Evolutionary conservation across 176 grass and related monocot genomes (phyloP).

Genomic region (Saccharum officinarum): DNA sequence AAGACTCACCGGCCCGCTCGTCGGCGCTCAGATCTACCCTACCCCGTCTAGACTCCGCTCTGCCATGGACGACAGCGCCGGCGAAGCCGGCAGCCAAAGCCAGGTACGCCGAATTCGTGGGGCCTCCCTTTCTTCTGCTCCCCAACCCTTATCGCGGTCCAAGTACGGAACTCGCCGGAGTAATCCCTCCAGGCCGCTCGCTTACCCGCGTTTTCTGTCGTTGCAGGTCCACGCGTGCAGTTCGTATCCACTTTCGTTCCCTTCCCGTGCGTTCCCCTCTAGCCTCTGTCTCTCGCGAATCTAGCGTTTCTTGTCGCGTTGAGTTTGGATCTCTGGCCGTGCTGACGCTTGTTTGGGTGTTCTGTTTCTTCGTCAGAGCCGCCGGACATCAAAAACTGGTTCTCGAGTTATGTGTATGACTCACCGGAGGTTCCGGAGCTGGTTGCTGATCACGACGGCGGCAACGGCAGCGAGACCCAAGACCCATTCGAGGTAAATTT

Average conservation of each 20-base stretch:
- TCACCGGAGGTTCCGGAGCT: slow-evolving; percentile 40
- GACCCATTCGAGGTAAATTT: slow-evolving; percentile 50
- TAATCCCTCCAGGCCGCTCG: neutral
- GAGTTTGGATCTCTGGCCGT: neutral
- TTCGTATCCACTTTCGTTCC: slow-evolving; percentile 47
- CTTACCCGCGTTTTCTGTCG: slow-evolving; percentile 14
- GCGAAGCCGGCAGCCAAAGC: neutral
- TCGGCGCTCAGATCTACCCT: neutral
- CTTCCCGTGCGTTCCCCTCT: slow-evolving; percentile 56
- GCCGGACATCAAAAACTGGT: slow-evolving; percentile 85
- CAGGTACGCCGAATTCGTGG: slow-evolving; percentile 17
- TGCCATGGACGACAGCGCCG: slow-evolving; percentile 31
- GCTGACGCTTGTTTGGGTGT: neutral
- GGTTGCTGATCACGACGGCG: neutral
- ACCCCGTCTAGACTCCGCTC: neutral
- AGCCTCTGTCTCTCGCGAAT: neutral
- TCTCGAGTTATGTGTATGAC: slow-evolving; percentile 76
- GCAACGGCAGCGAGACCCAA: slow-evolving; percentile 41
- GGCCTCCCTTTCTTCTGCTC: neutral
- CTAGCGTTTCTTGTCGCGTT: neutral
- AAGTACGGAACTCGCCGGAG: neutral
- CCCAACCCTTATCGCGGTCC: neutral
- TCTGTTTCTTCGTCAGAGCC: slow-evolving; percentile 61
- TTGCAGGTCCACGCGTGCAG: slow-evolving; percentile 33
- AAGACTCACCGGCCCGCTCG: neutral